Percentiles rank a stretch among this genome's conserved stretches.
Evolutionary conservation across 2,329 filamentous ascomycete genomes (phyloP).

Genomic region (Plectosphaerella cucumerina): DNA sequence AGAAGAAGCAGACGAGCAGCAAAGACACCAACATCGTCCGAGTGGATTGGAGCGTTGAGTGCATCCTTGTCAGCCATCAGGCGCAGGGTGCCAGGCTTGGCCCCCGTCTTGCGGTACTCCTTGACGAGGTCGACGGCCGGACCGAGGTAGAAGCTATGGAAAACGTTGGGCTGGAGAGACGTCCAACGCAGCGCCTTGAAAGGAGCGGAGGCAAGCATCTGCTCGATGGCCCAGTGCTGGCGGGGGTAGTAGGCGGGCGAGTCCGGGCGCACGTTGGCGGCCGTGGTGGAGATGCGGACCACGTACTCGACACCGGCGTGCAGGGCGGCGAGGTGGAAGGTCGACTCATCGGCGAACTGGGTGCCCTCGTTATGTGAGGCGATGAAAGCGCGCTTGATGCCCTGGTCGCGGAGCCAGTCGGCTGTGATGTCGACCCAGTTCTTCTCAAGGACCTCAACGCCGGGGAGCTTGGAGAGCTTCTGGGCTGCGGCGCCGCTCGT

Average conservation of each 20-base stretch:
- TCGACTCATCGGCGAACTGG: slow-evolving; percentile 35
- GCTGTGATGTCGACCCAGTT: slow-evolving; percentile 32
- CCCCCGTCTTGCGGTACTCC: slow-evolving; percentile 24
- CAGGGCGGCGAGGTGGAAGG: slow-evolving; percentile 27
- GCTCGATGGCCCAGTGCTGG: slow-evolving; percentile 35
- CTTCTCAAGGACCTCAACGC: slow-evolving; percentile 27
- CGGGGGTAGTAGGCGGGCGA: slow-evolving; percentile 28
- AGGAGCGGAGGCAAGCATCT: slow-evolving; percentile 27
- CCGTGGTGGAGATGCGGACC: slow-evolving; percentile 35
- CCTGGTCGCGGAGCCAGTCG: slow-evolving; percentile 31
- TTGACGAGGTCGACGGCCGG: slow-evolving; percentile 24
- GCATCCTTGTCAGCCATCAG: slow-evolving; percentile 23
- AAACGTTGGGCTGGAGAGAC: slow-evolving; percentile 31
- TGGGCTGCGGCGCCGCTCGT: slow-evolving; percentile 12
- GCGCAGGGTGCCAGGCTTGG: slow-evolving; percentile 19
- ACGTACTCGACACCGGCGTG: slow-evolving; percentile 33
- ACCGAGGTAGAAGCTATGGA: slow-evolving; percentile 11
- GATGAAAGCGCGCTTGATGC: slow-evolving; percentile 32
- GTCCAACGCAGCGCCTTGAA: slow-evolving; percentile 31
- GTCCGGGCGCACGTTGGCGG: slow-evolving; percentile 29
- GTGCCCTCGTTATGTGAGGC: slow-evolving; percentile 29
- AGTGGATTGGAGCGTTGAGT: slow-evolving; percentile 23
- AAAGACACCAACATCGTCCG: slow-evolving; percentile 26
- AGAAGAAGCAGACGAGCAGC: slow-evolving; percentile 28
- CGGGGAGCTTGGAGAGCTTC: slow-evolving; percentile 24